Base-by-base conservation (phyloP, 768 basidiomycete genomes). In the Lactarius hatsudake region DNA sequence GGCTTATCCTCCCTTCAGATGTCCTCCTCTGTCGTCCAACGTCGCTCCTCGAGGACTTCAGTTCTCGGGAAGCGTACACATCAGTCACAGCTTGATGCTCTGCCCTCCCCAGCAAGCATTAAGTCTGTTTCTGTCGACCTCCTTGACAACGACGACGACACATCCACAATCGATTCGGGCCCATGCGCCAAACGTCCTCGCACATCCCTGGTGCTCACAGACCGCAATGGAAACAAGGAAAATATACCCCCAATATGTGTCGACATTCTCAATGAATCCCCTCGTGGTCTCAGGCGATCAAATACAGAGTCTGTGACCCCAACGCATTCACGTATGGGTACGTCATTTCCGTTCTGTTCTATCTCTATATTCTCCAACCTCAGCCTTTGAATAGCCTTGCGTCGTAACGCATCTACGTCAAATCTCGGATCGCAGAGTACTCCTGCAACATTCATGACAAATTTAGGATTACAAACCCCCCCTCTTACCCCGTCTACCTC, bases 211-310 rank as follows among this genome's bases (percentile, higher is more conserved):
- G 76, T 75, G 6, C 67, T 75, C 38, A 62, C 81, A 23, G 87
- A 87, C 67, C 84, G 82, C 51, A 84, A 86, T 60, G 79, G 81
- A 28, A 91, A 91, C 76, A 91, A 91, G 79, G 90, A 91, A 75
- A 91, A 91, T 71, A 81, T 91, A 20, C 87, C 89, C n/a, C 90
- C 90, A 1, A 81, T 83, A 69, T 76, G 75, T 56, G 69, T 73
- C 38, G 80, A 83, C 56, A 68, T 74, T 15, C 66, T 82, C 69
- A 79, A 74, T 53, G 75, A 73, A 48, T 58, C 70, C 13, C 63
- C 80, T 5, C 79, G 84, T 65, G 76, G 79, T 20, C 72, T 80
- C 32, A 75, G 81, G 28, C 77, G 79, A 10, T 77, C 76, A 9
- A 80, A 74, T 48, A 78, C 78, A 17, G 79, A 76, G 65, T 36